Evolutionary conservation across 208 protist genomes (phyloP), one percentile per base, ranked within the genome.

Genomic region (Leishmania tropica): DNA sequence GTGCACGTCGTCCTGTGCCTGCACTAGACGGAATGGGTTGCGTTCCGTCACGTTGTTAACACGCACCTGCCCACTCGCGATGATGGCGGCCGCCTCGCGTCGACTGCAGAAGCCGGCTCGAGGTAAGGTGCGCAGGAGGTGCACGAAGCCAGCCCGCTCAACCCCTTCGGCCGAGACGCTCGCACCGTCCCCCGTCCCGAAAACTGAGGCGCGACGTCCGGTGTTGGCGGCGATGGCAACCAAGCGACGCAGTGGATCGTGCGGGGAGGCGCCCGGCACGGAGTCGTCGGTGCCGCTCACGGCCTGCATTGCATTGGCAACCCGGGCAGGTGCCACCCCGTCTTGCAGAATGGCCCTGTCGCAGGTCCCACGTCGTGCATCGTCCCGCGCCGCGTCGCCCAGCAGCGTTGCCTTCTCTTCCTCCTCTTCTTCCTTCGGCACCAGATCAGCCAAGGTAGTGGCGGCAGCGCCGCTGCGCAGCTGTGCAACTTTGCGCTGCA

Each of bases 21-120:
- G 83, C 47, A 97, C 90, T 42, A 90, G 78, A 19, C 92, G 90
- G 76, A 97, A 97, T 19, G 94, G 94, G 81, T 96, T 95, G 45
- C 94, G 88, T 83, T 96, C 94, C 31, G 96, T 87, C 15, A 96
- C 91, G 75, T 94, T 95, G 86, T 96, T 93, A 40, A 97, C 94
- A 45, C 86, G 88, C 48, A 97, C 94, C 81, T 96, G 89, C 11
- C 94, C 94, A 71, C 90, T 93, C 35, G 94, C 88, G 75, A 97
- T 93, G 62, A 95, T 89, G 15, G 72, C 79, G 17, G 86, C 48
- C 3, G 94, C 94, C 84, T 96, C 94, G 17, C 94, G 93, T 28
- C 94, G 87, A 73, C 92, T 96, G 84, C 91, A 96, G 81, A 92
- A 95, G 3, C 94, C 90, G 7, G 94, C 93, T 47, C 94, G 93